Conservation (phyloP, 352 stramenopile genomes). For the Globisporangium radiosum region DNA sequence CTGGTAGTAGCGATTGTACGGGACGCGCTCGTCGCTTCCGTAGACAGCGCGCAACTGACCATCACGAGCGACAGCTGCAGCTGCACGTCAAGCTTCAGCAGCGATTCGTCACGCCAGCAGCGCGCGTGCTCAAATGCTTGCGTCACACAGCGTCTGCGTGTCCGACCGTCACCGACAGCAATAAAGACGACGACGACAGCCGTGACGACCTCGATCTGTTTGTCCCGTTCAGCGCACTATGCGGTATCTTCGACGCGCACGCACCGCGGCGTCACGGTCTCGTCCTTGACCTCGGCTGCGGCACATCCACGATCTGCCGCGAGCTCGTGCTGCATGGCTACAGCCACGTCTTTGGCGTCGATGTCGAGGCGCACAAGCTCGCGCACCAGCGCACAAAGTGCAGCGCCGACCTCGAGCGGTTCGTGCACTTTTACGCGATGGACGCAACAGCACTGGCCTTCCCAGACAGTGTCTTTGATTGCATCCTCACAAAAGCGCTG, state of each 20-base stretch:
- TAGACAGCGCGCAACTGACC: background rate
- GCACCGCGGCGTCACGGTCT: constrained; percentile 3
- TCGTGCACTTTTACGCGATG: constrained; percentile 17
- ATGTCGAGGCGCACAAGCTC: constrained; percentile 12
- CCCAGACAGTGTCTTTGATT: constrained; percentile 19
- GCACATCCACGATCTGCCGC: constrained; percentile 20
- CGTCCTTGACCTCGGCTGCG: constrained; percentile 26
- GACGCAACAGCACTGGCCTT: constrained; percentile 12
- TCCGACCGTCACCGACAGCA: background rate
- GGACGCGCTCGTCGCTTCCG: background rate
- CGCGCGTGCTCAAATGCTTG: background rate
- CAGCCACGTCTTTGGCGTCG: constrained; percentile 17
- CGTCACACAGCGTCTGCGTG: too few relatives aligned
- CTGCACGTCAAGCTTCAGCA: background rate
- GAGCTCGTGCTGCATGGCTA: constrained; percentile 24
- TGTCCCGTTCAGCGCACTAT: constrained; percentile 9
- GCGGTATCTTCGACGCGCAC: constrained; percentile 5
- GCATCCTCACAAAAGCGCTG: constrained; percentile 22
- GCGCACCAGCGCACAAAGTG: constrained; percentile 13
- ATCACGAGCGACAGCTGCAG: background rate
- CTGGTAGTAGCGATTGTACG: too few relatives aligned
- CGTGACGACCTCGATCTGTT: constrained; percentile 1
- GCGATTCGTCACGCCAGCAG: background rate
- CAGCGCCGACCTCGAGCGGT: constrained; percentile 10
- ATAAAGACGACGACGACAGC: background rate